Percentiles rank a stretch among this genome's conserved stretches.
phyloP scores from a whole-genome alignment of 2,329 filamentous ascomycete genomes.

The Aspergillus flavus region DNA sequence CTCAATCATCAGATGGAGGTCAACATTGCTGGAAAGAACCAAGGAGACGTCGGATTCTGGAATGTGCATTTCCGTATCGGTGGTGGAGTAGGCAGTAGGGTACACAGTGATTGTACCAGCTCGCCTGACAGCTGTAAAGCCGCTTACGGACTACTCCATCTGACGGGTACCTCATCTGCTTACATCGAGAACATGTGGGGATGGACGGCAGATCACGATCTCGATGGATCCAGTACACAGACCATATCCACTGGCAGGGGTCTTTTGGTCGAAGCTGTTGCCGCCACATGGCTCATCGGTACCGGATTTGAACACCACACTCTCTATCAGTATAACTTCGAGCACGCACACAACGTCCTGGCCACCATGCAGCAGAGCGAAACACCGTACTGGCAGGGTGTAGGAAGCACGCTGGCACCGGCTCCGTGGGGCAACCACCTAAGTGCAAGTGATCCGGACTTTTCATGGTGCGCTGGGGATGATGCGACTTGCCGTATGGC shows the following conservation, averaged over 20 bases:
- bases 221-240: slow-evolving; percentile 42
- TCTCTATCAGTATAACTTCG: slow-evolving; percentile 53
- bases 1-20: slow-evolving; percentile 44
- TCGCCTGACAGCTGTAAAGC: slow-evolving; percentile 48
- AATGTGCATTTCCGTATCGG: slow-evolving; percentile 52
- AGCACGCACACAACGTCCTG: slow-evolving; percentile 46
- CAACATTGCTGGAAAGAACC: slow-evolving; percentile 51
- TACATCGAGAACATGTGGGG: slow-evolving; percentile 59
- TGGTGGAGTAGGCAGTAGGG: slow-evolving; percentile 45
- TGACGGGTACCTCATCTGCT: slow-evolving; percentile 48
- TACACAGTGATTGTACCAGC: slow-evolving; percentile 40
- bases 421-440: slow-evolving; percentile 29
- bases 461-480: slow-evolving; percentile 29
- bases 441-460: slow-evolving; percentile 28
- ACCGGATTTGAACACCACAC: slow-evolving; percentile 52
- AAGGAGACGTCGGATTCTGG: slow-evolving; percentile 56
- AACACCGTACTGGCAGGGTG: slow-evolving; percentile 37
- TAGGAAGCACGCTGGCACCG: slow-evolving; percentile 34
- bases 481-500: slow-evolving; percentile 42
- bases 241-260: slow-evolving; percentile 45
- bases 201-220: slow-evolving; percentile 53
- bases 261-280: slow-evolving; percentile 44
- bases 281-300: slow-evolving; percentile 49
- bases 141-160: slow-evolving; percentile 54
- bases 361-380: slow-evolving; percentile 38